Evolutionary conservation across 1,284 basidiomycete species (phyloP).

Genomic region (Rhodofomes roseus): DNA sequence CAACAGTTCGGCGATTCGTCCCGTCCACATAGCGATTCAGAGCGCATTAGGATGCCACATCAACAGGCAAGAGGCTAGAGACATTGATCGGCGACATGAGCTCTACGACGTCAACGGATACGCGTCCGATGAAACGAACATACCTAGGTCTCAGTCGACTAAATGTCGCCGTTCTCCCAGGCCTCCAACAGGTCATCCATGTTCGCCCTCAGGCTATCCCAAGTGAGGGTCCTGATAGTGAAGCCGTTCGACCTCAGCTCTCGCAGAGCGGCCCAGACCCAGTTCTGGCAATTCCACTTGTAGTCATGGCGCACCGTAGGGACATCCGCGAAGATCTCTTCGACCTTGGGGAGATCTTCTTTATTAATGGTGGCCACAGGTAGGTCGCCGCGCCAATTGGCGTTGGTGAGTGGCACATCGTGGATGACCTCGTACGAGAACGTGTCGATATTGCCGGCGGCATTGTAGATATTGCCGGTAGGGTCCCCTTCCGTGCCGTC

Average conservation of each 20-base stretch:
- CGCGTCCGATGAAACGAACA: too few species aligned
- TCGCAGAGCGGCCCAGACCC: conserved; percentile 17
- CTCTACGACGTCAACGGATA: too few species aligned
- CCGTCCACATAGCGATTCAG: too few species aligned
- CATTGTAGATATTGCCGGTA: conserved; percentile 18
- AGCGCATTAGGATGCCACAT: neutral
- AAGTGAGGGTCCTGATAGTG: conserved; percentile 12
- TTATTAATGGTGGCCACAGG: conserved; percentile 15
- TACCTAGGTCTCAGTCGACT: neutral
- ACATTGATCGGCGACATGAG: neutral
- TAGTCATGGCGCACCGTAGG: conserved; percentile 15
- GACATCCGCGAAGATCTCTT: conserved; percentile 15
- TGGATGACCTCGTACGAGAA: conserved; percentile 15
- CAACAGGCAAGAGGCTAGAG: too few species aligned
- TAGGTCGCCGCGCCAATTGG: conserved; percentile 19
- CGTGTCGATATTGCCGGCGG: conserved; percentile 20
- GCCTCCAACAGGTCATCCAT: conserved; percentile 18
- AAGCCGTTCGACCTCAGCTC: conserved; percentile 15
- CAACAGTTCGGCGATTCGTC: neutral
- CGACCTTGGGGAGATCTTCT: conserved; percentile 11
- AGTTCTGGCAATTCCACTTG: conserved; percentile 21
- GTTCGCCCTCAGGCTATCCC: conserved; percentile 9
- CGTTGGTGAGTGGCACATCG: conserved; percentile 14
- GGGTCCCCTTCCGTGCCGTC: conserved; percentile 13
- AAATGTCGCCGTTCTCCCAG: conserved; percentile 13